These are phyloP conservation scores for Aethionema arabicum DNA, from an alignment of 345 rosid species.

Conservation along the genomic window DNA sequence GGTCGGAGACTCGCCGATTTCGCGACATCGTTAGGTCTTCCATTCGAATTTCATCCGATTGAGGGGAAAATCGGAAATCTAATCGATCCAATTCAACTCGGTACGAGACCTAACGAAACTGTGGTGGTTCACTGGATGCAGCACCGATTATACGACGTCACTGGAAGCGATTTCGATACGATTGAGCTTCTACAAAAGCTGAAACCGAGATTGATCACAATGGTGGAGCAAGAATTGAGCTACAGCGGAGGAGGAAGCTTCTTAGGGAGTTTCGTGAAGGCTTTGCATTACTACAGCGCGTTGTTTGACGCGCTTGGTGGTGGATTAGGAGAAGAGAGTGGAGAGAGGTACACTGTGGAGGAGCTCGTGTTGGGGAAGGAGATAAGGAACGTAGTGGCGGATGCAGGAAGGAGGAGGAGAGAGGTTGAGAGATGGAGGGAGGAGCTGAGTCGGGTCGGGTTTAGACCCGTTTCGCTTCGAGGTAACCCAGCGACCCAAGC, in stretches of 20 bases:
- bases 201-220: slow-evolving; percentile 72
- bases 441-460: slow-evolving; percentile 69
- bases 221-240: slow-evolving; percentile 85
- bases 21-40: slow-evolving; percentile 67
- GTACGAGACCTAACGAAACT: slow-evolving; percentile 58
- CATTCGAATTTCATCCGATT: slow-evolving; percentile 77
- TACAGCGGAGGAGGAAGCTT: slow-evolving; percentile 60
- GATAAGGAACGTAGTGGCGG: slow-evolving; percentile 81
- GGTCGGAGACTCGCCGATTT: slow-evolving; percentile 86
- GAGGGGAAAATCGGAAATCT: slow-evolving; percentile 78
- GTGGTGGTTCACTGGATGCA: slow-evolving; percentile 98
- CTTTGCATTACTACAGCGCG: slow-evolving; percentile 94
- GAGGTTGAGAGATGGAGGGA: slow-evolving; percentile 59
- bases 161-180: slow-evolving; percentile 67
- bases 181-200: slow-evolving; percentile 52
- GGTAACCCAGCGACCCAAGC: slow-evolving; percentile 95
- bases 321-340: slow-evolving; percentile 56
- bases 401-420: slow-evolving; percentile 68
- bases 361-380: slow-evolving; percentile 80
- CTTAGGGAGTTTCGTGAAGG: slow-evolving; percentile 84
- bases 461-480: slow-evolving; percentile 65
- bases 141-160: slow-evolving; percentile 80
- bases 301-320: slow-evolving; percentile 93
- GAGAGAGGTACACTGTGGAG: slow-evolving; percentile 90
- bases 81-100: slow-evolving; percentile 56